Base-by-base conservation (phyloP, 1,284 basidiomycete genomes). In the Cerioporus squamosus region DNA sequence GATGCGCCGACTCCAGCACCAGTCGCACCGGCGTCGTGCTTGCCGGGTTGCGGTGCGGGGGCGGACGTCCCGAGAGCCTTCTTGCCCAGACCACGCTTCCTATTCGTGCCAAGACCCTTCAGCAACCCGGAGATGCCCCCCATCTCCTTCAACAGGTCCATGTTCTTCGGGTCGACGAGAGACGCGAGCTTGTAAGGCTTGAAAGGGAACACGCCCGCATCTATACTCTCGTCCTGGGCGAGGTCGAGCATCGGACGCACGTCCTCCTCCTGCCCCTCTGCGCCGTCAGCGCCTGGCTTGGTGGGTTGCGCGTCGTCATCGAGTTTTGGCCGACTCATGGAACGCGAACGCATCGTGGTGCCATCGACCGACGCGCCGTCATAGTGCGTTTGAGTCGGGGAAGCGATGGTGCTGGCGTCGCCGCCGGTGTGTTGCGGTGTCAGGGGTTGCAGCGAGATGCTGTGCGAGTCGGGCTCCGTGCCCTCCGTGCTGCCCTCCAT, bases 111-210 rank as follows among this genome's bases (percentile, higher is more conserved):
- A 4, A 99, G 82, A 2, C 91, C 88, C 6, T 78, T 74, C 20
- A 97, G 72, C 17, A 99, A 70, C 9, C 83, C 87, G 1, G 80
- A 67, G 3, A 85, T 76, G 42, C 97, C 97, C 24, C 95, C 96
- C 51, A 97, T 80, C 15, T 77, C 76, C 39, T 81, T 79, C 18
- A 99, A 82, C 36, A 81, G 74, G 2, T 88, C 81, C 8, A 96
- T 68, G 61, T 77, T 86, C 77, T 96, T 96, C 18, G 95, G 95
- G 72, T 98, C 96, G 48, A 98, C 86, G 48, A 98, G 84, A 61
- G 87, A 84, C 20, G 95, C 95, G 5, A 99, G 86, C 54, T 82
- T 79, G 60, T 84, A 86, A 0, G 96, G 94, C 56, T 84, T 87
- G 69, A 90, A 86, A 10, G 70, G 67, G 71, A 93, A 94, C 0